Evolutionary conservation across 108 stramenopile genomes (phyloP).

Genomic region (Nitzschia sp.): DNA sequence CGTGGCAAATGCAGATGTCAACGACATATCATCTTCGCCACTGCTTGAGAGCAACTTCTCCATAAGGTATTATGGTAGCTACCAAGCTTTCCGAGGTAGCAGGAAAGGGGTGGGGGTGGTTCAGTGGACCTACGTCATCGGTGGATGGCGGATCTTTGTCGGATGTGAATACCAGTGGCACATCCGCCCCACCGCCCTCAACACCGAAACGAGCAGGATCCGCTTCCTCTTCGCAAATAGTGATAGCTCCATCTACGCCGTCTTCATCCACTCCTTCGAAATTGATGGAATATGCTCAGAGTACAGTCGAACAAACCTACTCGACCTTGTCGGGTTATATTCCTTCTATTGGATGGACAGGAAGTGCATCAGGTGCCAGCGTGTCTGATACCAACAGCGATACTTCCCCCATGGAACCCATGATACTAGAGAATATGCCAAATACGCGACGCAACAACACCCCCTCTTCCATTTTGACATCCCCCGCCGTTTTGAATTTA

Average conservation of each 20-base stretch:
- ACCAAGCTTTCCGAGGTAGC: constrained; percentile 26
- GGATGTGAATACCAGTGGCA: neutral
- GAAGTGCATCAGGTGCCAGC: neutral
- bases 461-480: neutral
- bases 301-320: constrained; percentile 13
- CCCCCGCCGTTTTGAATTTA: constrained; percentile 23
- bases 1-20: no score
- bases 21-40: no score
- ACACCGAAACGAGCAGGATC: neutral
- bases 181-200: neutral
- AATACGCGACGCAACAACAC: neutral
- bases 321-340: constrained; percentile 8
- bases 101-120: constrained; percentile 27
- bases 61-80: constrained; percentile 25
- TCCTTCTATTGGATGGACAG: neutral
- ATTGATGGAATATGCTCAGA: constrained; percentile 12
- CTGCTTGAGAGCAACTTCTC: no score
- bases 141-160: no score
- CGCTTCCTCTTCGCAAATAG: neutral
- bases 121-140: neutral
- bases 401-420: constrained; percentile 5
- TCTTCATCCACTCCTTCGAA: constrained; percentile 3
- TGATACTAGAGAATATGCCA: constrained; percentile 11
- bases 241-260: neutral
- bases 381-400: constrained; percentile 9